Base-by-base conservation (phyloP, 2,329 filamentous ascomycete species). In the Westerdykella aurantiaca region DNA sequence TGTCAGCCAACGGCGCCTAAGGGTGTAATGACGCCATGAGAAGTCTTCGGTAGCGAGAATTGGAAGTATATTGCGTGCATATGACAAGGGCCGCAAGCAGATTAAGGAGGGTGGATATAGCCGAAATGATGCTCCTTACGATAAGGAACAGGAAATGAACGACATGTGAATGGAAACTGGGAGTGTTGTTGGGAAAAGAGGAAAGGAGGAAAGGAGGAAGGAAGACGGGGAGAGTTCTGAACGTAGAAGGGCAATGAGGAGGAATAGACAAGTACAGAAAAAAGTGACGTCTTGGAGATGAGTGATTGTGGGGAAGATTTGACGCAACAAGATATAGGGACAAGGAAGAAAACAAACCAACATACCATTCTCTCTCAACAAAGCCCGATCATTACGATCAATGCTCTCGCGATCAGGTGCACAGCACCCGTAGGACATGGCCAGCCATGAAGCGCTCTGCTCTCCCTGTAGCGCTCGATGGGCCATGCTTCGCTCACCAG, bases 371-470 rank as follows among this genome's bases (percentile, higher is more conserved):
- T 43, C 52, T 38, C 48, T 50, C 29, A 55, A 47, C 25, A 39
- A 47, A 13, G 46, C 44, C 21, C 47, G 39, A 16, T 51, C 53
- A 39, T 63, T 55, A n/a, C 58, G 53, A 3, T 55, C 55, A 35
- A 55, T 41, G 37, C 60, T 56, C 31, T 58, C 57, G 41, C 51
- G 55, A 39, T 38, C 31, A 42, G 63, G 62, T 57, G 60, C 63
- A 60, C 64, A 67, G 61, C 64, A 68, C 53, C 63, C 60, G 45
- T 64, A 56, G n/a, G 54, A 52, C 41, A 66, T 64, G 52, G 56
- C 63, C 59, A 63, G 54, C 64, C 64, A 68, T 47, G 58, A 44
- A 45, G 48, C 50, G 42, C 51, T 48, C 35, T 51, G 49, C 43
- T 46, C 43, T 42, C 45, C 47, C 44, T 51, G 44, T 52, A 56